A percentile compares a stretch with the other conserved stretches of the same genome.
Conservation (phyloP, 306 rosid species). For the Castanea sativa region DNA sequence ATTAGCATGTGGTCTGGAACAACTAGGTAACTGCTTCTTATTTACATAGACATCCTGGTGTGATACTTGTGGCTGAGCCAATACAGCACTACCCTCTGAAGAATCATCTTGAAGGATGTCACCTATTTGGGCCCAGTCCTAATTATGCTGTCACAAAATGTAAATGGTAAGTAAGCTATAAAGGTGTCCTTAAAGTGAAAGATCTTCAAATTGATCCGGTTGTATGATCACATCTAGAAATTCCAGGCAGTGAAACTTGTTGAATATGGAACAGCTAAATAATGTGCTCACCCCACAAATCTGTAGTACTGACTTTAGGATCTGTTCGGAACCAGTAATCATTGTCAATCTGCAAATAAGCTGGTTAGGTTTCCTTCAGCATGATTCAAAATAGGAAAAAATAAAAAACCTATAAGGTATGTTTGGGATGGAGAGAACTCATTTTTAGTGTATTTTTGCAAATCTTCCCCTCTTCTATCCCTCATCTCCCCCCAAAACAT, state of each 20-base stretch:
- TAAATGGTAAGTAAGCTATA: background rate
- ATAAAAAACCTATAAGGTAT: background rate
- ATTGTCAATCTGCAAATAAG: slow-evolving; percentile 49
- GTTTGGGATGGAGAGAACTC: no score
- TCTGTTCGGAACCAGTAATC: slow-evolving; percentile 87
- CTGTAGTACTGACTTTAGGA: slow-evolving; percentile 53
- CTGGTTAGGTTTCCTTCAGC: background rate
- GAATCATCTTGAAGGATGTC: slow-evolving; percentile 27
- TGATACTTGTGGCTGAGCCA: slow-evolving; percentile 18
- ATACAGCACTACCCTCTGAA: slow-evolving; percentile 14
- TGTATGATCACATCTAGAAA: slow-evolving; percentile 5
- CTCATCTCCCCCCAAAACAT: background rate
- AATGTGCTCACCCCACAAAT: slow-evolving; percentile 61
- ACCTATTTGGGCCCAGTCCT: slow-evolving; percentile 23
- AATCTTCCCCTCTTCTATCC: background rate
- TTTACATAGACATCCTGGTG: slow-evolving; percentile 27
- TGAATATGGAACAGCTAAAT: slow-evolving; percentile 17
- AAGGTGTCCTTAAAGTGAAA: slow-evolving; percentile 1
- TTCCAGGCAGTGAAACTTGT: slow-evolving; percentile 14
- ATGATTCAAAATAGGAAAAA: background rate
- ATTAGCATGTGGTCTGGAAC: slow-evolving; percentile 24
- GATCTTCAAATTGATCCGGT: slow-evolving; percentile 9
- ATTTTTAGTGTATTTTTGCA: no score
- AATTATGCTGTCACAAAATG: slow-evolving; percentile 32
- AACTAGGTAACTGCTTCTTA: slow-evolving; percentile 22